These are phyloP conservation scores for Epichloe festucae DNA, from an alignment of 2,329 filamentous ascomycete genomes.

Conservation along the genomic window DNA sequence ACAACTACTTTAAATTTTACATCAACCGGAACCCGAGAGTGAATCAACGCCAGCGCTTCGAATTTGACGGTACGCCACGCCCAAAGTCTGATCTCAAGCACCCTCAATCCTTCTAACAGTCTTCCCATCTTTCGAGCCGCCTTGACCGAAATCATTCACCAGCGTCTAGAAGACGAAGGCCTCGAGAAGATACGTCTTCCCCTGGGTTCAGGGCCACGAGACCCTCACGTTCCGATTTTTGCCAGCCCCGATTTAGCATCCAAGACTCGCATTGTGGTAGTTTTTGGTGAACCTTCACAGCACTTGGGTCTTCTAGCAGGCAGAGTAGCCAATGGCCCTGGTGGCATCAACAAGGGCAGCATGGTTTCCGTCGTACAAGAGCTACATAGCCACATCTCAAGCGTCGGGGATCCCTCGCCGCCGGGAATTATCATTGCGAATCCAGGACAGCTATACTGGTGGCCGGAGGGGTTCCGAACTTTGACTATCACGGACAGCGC, in stretches of 20 bases:
- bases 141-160: constrained; percentile 44
- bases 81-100: too few relatives aligned
- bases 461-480: constrained; percentile 45
- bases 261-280: constrained; percentile 45
- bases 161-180: constrained; percentile 48
- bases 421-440: constrained; percentile 66
- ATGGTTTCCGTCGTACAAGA: constrained; percentile 48
- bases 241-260: background rate
- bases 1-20: constrained; percentile 62
- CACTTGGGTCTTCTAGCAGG: constrained; percentile 66
- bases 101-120: background rate
- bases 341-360: constrained; percentile 59
- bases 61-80: constrained; percentile 52
- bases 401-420: constrained; percentile 18
- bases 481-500: constrained; percentile 47
- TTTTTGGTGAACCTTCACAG: constrained; percentile 60
- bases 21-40: constrained; percentile 60
- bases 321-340: constrained; percentile 47
- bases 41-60: constrained; percentile 62
- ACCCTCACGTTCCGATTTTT: constrained; percentile 59
- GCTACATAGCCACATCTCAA: constrained; percentile 25
- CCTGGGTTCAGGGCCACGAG: constrained; percentile 27
- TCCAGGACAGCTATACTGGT: constrained; percentile 65
- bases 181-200: constrained; percentile 52
- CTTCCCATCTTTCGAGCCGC: constrained; percentile 34